These are phyloP conservation scores for Debaryomyces psychrophilus DNA, from an alignment of 1,139 yeast species.

Conservation along the genomic window DNA sequence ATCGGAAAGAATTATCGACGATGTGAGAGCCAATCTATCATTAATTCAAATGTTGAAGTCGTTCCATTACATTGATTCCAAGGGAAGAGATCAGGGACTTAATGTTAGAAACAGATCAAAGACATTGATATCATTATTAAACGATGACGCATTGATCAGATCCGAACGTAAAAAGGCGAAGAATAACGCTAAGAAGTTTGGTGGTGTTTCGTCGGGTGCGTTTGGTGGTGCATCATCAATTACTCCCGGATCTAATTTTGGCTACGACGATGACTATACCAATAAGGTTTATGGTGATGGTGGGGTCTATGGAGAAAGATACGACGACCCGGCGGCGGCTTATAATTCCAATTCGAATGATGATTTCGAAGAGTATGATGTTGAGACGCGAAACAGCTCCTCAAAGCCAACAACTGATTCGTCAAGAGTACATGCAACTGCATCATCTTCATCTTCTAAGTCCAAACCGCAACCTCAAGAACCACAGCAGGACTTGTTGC, in stretches of 20 bases:
- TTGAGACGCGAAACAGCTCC: slow-evolving; percentile 35
- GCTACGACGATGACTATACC: slow-evolving; percentile 57
- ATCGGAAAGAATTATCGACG: slow-evolving; percentile 92
- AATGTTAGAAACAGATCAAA: slow-evolving; percentile 92
- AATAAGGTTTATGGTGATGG: slow-evolving; percentile 78
- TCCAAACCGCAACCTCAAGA: slow-evolving; percentile 26
- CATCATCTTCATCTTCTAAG: slow-evolving; percentile 18
- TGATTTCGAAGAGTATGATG: slow-evolving; percentile 75
- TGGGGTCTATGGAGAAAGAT: slow-evolving; percentile 74
- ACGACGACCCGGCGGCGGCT: slow-evolving; percentile 56
- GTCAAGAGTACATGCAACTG: slow-evolving; percentile 44
- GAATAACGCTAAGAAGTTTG: slow-evolving; percentile 78
- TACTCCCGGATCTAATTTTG: slow-evolving; percentile 43
- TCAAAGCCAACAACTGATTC: slow-evolving; percentile 48
- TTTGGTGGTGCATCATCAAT: slow-evolving; percentile 53
- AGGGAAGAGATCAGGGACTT: slow-evolving; percentile 95
- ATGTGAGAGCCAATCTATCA: slow-evolving; percentile 81
- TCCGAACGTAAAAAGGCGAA: slow-evolving; percentile 88
- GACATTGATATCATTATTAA: slow-evolving; percentile 67
- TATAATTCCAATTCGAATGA: slow-evolving; percentile 41
- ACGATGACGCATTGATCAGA: slow-evolving; percentile 77
- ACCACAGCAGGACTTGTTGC: slow-evolving; percentile 48
- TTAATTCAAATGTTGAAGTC: slow-evolving; percentile 87
- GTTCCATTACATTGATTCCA: slow-evolving; percentile 91
- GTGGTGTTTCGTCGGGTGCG: slow-evolving; percentile 62